Base-by-base conservation (phyloP, 345 rosid species). In the Bretschneidera sinensis region DNA sequence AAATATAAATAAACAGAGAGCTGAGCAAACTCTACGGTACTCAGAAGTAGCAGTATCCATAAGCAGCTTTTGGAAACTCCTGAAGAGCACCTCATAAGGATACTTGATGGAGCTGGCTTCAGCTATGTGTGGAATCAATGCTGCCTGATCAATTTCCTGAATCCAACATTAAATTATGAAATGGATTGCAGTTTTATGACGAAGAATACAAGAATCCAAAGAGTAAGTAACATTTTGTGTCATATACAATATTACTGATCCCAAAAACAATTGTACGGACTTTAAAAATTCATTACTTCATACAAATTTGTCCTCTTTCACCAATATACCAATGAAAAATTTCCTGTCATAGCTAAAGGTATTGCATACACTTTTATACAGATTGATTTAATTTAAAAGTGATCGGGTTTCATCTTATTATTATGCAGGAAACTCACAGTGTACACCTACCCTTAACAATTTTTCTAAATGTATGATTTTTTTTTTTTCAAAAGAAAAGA, bases 31-130 rank as follows among this genome's bases (percentile, higher is more conserved):
- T 59, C 35, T 51, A 71, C 64, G 74, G 73, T 83, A 94, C 99
- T 94, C 99, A 23, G 99, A 94, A 73, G 99, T 94, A 59, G 99
- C 99, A 63, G 99, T 94, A 74, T 94, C 99, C 91, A 94, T 83
- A 55, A 94, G 95, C 70, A 94, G 83, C 77, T 88, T 94, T 77
- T 94, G 99, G 71, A 85, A 74, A 67, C 97, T 90, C 81, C 97
- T 78, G 77, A 94, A 94, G 71, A 94, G 95, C 71, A 90, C 96
- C 81, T 94, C 99, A 54, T 94, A 86, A 17, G 97, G 97, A 80
- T 94, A 90, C 76, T 90, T 94, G 71, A 74, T 76, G 59, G 91
- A 77, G 82, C 87, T 90, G 53, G 99, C 99, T 84, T 94, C 97
- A 52, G 97, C 96, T 76, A 94, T 94, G 79, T 94, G 99, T 8